Evolutionary conservation across 2,329 filamentous ascomycete species (phyloP).

Genomic region (Cladosporium sp.): DNA sequence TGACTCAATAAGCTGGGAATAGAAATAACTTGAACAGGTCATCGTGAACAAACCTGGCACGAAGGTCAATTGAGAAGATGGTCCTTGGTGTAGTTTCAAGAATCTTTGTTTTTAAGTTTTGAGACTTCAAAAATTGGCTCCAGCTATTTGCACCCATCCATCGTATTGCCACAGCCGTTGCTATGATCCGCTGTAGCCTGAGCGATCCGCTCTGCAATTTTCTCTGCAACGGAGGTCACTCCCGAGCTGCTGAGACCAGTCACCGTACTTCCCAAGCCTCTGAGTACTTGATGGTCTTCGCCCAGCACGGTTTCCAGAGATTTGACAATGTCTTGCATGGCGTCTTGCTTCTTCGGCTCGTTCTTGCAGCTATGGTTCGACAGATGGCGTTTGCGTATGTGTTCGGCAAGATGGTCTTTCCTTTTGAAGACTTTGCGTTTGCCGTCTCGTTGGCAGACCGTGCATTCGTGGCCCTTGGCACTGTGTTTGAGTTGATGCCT

Average conservation of each 20-base stretch:
- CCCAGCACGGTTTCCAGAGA: slow-evolving; percentile 4
- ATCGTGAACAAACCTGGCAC: no score
- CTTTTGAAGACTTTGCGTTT: slow-evolving; percentile 6
- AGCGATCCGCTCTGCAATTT: not conserved
- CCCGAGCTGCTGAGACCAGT: not conserved
- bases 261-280: not conserved
- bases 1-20: no score
- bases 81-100: no score
- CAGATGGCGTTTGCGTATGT: slow-evolving; percentile 6
- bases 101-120: no score
- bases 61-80: no score
- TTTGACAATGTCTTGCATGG: not conserved
- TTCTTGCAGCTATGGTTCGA: not conserved
- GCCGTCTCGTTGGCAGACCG: not conserved
- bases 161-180: no score
- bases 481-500: not conserved
- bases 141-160: no score
- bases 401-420: slow-evolving; percentile 4
- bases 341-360: not conserved
- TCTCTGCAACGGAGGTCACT: not conserved
- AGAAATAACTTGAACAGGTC: no score
- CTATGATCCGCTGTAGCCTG: no score
- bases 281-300: not conserved
- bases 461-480: not conserved
- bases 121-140: no score